Conservation (phyloP, 1,139 yeast genomes). For the Taiozyma onychis region DNA sequence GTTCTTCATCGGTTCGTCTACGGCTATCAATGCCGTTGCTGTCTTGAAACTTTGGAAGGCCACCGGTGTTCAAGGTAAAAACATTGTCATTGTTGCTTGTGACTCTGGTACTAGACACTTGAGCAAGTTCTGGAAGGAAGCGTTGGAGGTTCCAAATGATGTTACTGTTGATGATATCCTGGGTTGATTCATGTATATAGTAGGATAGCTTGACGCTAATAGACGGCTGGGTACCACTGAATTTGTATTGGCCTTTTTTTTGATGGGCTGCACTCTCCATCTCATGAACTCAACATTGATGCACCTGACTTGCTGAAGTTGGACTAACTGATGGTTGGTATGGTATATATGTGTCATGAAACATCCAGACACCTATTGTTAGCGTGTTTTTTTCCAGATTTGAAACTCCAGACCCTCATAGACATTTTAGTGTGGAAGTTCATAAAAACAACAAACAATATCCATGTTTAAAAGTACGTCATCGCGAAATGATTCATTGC, state of each 20-base stretch:
- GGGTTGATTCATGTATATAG: not conserved
- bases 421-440: not conserved
- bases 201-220: not conserved
- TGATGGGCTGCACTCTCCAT: no score
- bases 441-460: not conserved
- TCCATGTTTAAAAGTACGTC: not conserved
- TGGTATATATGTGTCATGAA: not conserved
- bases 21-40: slow-evolving; percentile 91
- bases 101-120: slow-evolving; percentile 89
- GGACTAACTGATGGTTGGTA: not conserved
- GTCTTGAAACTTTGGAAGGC: slow-evolving; percentile 63
- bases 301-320: no score
- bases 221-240: not conserved
- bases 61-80: slow-evolving; percentile 49
- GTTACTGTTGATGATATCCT: slow-evolving; percentile 27
- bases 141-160: slow-evolving; percentile 30
- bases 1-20: slow-evolving; percentile 83
- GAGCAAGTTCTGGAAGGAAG: slow-evolving; percentile 86
- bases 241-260: not conserved
- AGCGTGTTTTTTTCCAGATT: not conserved
- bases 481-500: not conserved
- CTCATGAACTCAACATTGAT: no score
- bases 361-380: not conserved
- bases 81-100: slow-evolving; percentile 83
- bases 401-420: not conserved